Evolutionary conservation across 2,329 filamentous ascomycete species (phyloP).

Genomic region (Sporothrix humicola): DNA sequence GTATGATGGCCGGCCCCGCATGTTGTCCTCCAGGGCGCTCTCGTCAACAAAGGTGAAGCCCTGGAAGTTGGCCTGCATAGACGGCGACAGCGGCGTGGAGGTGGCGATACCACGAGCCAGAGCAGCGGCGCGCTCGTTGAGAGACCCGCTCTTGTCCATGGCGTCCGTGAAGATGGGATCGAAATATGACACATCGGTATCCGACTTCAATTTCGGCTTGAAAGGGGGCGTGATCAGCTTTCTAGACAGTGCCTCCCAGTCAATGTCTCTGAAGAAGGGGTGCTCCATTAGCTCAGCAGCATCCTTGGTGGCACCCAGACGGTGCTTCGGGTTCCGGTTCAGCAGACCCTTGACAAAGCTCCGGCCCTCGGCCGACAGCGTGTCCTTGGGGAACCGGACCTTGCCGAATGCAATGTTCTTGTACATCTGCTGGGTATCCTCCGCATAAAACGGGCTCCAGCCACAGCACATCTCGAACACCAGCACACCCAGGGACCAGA

Average conservation of each 20-base stretch:
- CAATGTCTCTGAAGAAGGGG: constrained; percentile 90
- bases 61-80: constrained; percentile 96
- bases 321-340: constrained; percentile 95
- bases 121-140: constrained; percentile 89
- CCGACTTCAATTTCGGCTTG: constrained; percentile 95
- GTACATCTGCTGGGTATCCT: constrained; percentile 99
- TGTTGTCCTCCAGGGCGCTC: constrained; percentile 88
- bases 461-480: constrained; percentile 99
- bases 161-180: constrained; percentile 98
- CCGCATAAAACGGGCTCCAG: constrained; percentile 98
- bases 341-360: constrained; percentile 98
- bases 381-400: constrained; percentile 93
- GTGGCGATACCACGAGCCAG: constrained; percentile 84
- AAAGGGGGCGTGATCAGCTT: constrained; percentile 96
- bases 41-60: constrained; percentile 99
- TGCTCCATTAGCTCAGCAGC: constrained; percentile 94
- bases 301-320: constrained; percentile 87
- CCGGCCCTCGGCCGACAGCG: constrained; percentile 88
- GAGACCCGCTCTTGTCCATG: constrained; percentile 80
- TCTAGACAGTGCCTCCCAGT: constrained; percentile 86
- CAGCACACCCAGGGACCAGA: constrained; percentile 96
- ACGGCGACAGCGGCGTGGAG: constrained; percentile 90
- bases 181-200: constrained; percentile 97
- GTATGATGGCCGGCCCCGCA: constrained; percentile 57
- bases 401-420: constrained; percentile 99